A percentile compares a stretch with the other conserved stretches of the same genome.
phyloP scores from a whole-genome alignment of 2,329 filamentous ascomycete species.

The Dactylonectria macrodidyma region DNA sequence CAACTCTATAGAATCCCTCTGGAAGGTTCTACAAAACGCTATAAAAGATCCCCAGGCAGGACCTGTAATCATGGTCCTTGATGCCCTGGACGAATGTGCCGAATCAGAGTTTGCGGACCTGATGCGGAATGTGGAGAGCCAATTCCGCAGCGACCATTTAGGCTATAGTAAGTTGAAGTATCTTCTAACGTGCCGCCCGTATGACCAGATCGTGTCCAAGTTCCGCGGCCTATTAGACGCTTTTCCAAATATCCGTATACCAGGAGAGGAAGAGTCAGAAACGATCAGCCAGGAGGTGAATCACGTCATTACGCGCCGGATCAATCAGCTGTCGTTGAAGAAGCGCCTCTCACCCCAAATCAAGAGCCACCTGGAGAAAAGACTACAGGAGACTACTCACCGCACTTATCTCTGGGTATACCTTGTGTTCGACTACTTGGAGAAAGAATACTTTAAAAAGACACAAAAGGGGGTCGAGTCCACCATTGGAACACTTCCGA shows the following conservation, averaged over 20 bases:
- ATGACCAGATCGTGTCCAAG: no score
- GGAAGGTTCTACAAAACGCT: no score
- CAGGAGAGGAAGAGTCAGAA: no score
- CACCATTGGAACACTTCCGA: constrained; percentile 44
- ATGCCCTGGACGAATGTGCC: constrained; percentile 57
- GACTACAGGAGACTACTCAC: no score
- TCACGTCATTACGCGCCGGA: no score
- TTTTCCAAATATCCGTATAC: constrained; percentile 34
- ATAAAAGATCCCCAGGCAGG: constrained; percentile 27
- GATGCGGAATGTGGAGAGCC: constrained; percentile 26
- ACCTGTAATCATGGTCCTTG: constrained; percentile 53
- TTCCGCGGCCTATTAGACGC: no score
- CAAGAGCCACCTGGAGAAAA: constrained; percentile 17
- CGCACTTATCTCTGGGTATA: no score
- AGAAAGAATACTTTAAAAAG: constrained; percentile 38
- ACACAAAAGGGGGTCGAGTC: constrained; percentile 37
- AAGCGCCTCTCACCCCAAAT: constrained; percentile 38
- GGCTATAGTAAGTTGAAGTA: constrained; percentile 1
- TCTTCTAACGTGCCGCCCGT: no score
- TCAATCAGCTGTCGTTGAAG: no score
- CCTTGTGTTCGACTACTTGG: no score
- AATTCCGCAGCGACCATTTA: constrained; percentile 12
- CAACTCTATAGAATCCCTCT: no score
- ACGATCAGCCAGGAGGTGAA: no score
- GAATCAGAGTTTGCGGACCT: constrained; percentile 41